These are phyloP conservation scores for Pythium rhizo-oryzae DNA, from an alignment of 352 stramenopile species.

Conservation along the genomic window DNA sequence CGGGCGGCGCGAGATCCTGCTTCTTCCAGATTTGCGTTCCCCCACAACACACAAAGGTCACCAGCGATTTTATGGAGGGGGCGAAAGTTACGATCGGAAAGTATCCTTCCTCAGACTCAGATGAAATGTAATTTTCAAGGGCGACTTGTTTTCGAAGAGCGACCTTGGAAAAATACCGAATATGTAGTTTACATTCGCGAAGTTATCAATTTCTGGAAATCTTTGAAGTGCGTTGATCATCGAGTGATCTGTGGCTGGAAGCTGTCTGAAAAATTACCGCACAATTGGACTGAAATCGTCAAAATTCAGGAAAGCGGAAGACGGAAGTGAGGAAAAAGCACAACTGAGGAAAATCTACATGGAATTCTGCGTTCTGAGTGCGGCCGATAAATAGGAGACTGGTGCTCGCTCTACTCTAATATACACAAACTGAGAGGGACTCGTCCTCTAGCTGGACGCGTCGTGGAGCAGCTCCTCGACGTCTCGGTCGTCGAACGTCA, in stretches of 20 bases:
- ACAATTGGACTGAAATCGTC: background rate
- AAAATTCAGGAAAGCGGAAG: conserved; percentile 1
- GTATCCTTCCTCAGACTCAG: conserved; percentile 28
- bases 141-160: no score
- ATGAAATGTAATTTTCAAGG: background rate
- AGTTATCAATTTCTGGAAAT: background rate
- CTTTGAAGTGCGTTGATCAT: conserved; percentile 2
- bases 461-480: conserved; percentile 68
- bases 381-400: conserved; percentile 11
- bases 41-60: conserved; percentile 16
- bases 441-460: conserved; percentile 11
- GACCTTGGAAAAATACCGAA: background rate
- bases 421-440: conserved; percentile 5
- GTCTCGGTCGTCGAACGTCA: conserved; percentile 63
- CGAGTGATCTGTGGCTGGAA: conserved; percentile 20
- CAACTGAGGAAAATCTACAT: background rate
- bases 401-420: background rate
- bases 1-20: conserved; percentile 11
- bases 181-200: conserved; percentile 2
- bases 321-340: background rate
- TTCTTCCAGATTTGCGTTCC: conserved; percentile 32
- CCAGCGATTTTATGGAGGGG: conserved; percentile 21
- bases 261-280: conserved; percentile 15
- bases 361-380: background rate
- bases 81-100: conserved; percentile 21